phyloP scores from a whole-genome alignment of 371 early-diverging fungal species.

The Batkoa obscura region DNA sequence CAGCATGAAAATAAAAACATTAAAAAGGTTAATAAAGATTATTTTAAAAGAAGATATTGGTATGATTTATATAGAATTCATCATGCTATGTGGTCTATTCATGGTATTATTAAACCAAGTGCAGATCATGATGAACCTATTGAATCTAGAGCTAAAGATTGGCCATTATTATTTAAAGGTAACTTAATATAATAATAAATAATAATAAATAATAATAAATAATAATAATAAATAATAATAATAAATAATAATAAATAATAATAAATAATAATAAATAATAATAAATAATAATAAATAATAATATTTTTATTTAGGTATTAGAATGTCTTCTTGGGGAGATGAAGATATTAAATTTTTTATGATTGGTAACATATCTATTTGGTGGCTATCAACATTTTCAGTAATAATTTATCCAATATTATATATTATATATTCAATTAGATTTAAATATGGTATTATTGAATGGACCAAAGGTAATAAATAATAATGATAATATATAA shows the following conservation, averaged over 20 bases:
- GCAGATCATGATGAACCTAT: constrained; percentile 85
- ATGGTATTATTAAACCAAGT: constrained; percentile 94
- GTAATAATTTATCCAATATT: constrained; percentile 27
- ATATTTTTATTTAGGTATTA: constrained; percentile 17
- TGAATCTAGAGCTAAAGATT: constrained; percentile 73
- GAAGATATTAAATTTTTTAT: constrained; percentile 80
- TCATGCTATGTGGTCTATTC: constrained; percentile 91
- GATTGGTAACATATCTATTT: constrained; percentile 88
- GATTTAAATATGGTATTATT: constrained; percentile 40
- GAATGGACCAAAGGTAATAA: constrained; percentile 21
- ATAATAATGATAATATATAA: neutral
- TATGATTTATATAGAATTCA: constrained; percentile 84
- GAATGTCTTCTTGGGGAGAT: constrained; percentile 96
- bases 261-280: too few relatives aligned
- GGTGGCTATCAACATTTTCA: constrained; percentile 71
- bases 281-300: too few relatives aligned
- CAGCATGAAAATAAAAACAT: constrained; percentile 15
- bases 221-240: too few relatives aligned
- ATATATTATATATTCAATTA: constrained; percentile 30
- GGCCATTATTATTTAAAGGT: constrained; percentile 87
- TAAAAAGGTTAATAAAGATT: constrained; percentile 22
- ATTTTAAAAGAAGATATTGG: constrained; percentile 55
- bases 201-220: too few relatives aligned
- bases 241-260: too few relatives aligned
- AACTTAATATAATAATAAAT: too few relatives aligned